These are phyloP conservation scores for Casuarina equisetifolia DNA, from an alignment of 306 rosid species.

Conservation along the genomic window DNA sequence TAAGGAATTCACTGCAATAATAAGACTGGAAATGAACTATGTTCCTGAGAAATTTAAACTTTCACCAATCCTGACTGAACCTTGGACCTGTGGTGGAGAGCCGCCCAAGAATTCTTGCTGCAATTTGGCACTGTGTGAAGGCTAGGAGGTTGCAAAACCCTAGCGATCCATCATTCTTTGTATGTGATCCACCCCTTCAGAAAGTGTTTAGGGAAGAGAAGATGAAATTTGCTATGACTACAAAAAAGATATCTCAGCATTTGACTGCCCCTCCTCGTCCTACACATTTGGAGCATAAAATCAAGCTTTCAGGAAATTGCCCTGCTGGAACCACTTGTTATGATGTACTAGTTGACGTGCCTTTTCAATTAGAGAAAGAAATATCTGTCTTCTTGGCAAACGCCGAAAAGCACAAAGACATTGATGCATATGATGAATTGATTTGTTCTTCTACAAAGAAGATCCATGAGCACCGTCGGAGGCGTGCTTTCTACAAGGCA, in stretches of 20 bases:
- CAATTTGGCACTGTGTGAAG: slow-evolving; percentile 92
- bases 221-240: slow-evolving; percentile 69
- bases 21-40: slow-evolving; percentile 73
- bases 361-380: slow-evolving; percentile 63
- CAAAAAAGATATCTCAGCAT: slow-evolving; percentile 78
- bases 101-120: slow-evolving; percentile 76
- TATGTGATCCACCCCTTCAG: slow-evolving; percentile 84
- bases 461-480: slow-evolving; percentile 73
- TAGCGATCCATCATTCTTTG: slow-evolving; percentile 72
- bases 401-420: slow-evolving; percentile 67
- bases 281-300: slow-evolving; percentile 76
- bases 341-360: slow-evolving; percentile 86
- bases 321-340: slow-evolving; percentile 81
- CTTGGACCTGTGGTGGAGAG: slow-evolving; percentile 85
- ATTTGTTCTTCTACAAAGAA: slow-evolving; percentile 65
- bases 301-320: slow-evolving; percentile 81
- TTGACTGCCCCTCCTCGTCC: slow-evolving; percentile 64
- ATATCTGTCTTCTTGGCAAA: slow-evolving; percentile 73
- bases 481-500: slow-evolving; percentile 60
- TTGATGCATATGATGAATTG: slow-evolving; percentile 77
- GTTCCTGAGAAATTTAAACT: slow-evolving; percentile 72
- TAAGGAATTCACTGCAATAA: slow-evolving; percentile 70
- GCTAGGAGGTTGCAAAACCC: slow-evolving; percentile 76
- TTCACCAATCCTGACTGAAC: slow-evolving; percentile 61
- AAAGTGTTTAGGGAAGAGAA: slow-evolving; percentile 91